phyloP scores from a whole-genome alignment of 2,329 filamentous ascomycete genomes.

The Didymella sp. region DNA sequence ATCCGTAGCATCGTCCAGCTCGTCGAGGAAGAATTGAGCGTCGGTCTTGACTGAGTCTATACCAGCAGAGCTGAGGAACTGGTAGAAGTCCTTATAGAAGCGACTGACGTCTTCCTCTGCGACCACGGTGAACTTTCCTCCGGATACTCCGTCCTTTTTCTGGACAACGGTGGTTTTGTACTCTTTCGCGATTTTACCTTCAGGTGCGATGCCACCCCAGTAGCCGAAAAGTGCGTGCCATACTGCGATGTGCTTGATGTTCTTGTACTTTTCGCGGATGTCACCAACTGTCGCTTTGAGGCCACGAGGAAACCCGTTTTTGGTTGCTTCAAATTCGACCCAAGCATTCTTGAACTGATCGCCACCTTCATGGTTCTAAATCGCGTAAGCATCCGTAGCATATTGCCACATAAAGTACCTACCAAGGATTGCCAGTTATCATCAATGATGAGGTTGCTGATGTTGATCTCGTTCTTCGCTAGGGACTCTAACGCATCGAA shows the following conservation, averaged over 20 bases:
- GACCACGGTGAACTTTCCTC: constrained; percentile 74
- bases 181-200: constrained; percentile 73
- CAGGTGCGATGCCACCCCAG: constrained; percentile 81
- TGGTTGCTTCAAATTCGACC: constrained; percentile 86
- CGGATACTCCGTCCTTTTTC: constrained; percentile 63
- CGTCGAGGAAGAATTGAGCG: constrained; percentile 87
- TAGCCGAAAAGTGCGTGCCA: constrained; percentile 79
- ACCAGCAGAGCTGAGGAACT: constrained; percentile 75
- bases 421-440: constrained; percentile 76
- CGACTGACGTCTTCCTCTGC: constrained; percentile 73
- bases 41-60: constrained; percentile 93
- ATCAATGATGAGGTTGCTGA: constrained; percentile 90
- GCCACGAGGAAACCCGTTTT: constrained; percentile 78
- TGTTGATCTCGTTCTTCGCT: constrained; percentile 72
- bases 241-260: constrained; percentile 83
- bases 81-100: constrained; percentile 92
- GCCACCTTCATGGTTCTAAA: constrained; percentile 55
- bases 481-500: constrained; percentile 76
- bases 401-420: neutral
- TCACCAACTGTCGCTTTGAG: constrained; percentile 73
- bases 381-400: neutral
- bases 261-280: constrained; percentile 72
- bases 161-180: constrained; percentile 75
- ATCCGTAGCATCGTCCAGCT: constrained; percentile 70
- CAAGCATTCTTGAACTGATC: constrained; percentile 58